A percentile compares a stretch with the other conserved stretches of the same genome.
phyloP scores from a whole-genome alignment of 1,139 yeast species.

The Saccharomyces pastorianus region DNA sequence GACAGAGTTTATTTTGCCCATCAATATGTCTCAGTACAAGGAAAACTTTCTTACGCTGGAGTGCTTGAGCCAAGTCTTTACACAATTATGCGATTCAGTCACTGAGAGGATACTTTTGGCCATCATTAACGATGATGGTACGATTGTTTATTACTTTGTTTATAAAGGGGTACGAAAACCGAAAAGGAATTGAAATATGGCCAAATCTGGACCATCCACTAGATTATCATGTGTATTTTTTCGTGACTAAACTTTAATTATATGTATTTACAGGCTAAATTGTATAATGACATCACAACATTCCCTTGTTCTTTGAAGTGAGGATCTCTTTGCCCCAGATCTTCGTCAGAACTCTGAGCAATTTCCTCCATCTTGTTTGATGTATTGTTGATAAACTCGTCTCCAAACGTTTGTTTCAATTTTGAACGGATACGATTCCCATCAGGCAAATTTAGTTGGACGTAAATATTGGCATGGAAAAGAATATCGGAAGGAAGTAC shows the following conservation, averaged over 20 bases:
- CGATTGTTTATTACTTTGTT: slow-evolving; percentile 57
- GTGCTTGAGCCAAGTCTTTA: slow-evolving; percentile 25
- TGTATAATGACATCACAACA: slow-evolving; percentile 15
- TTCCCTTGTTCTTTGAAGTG: slow-evolving; percentile 22
- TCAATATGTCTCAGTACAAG: slow-evolving; percentile 22
- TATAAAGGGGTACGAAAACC: slow-evolving; percentile 62
- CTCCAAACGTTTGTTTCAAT: slow-evolving; percentile 11
- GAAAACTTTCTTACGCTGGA: slow-evolving; percentile 32
- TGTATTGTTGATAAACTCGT: slow-evolving; percentile 2
- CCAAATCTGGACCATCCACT: too few relatives aligned
- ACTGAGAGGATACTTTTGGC: slow-evolving; percentile 42
- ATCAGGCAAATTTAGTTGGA: slow-evolving; percentile 23
- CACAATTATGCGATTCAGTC: slow-evolving; percentile 15
- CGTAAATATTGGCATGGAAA: slow-evolving; percentile 22
- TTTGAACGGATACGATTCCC: slow-evolving; percentile 16
- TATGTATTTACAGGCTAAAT: slow-evolving; percentile 6
- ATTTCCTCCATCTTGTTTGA: background rate
- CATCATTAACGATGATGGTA: slow-evolving; percentile 54
- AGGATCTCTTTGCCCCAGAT: slow-evolving; percentile 10
- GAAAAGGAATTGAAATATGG: slow-evolving; percentile 32
- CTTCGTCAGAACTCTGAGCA: background rate
- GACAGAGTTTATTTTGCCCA: slow-evolving; percentile 30
- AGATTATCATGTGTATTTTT: background rate
- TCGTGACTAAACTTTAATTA: background rate
- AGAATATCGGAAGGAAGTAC: slow-evolving; percentile 17